Percentiles rank a stretch among this genome's conserved stretches.
Evolutionary conservation across 768 basidiomycete genomes (phyloP).

Genomic region (Sutorius australiensis): DNA sequence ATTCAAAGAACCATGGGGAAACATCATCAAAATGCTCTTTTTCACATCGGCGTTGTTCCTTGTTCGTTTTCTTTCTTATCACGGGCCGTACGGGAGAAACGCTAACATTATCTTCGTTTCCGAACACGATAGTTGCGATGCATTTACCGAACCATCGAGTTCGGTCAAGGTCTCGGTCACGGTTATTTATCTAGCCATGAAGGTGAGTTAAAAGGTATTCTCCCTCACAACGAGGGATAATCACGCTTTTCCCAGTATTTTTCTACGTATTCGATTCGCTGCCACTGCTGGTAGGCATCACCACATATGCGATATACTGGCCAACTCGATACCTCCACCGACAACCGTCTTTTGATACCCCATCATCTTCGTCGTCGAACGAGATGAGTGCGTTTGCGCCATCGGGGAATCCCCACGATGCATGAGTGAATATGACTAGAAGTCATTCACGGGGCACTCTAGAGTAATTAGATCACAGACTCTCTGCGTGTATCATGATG

Average conservation of each 20-base stretch:
- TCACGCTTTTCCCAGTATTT: neutral
- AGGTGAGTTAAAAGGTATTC: conserved; percentile 1
- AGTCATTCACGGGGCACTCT: too few species aligned
- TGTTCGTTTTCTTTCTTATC: conserved; percentile 11
- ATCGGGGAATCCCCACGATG: neutral
- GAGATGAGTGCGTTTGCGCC: neutral
- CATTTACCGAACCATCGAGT: conserved; percentile 28
- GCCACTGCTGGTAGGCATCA: conserved; percentile 26
- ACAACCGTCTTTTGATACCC: neutral
- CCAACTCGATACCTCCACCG: conserved; percentile 23
- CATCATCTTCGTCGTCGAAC: neutral
- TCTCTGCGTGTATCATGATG: too few species aligned
- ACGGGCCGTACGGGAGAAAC: neutral
- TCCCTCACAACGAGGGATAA: too few species aligned
- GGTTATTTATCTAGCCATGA: conserved; percentile 24
- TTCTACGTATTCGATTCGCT: conserved; percentile 31
- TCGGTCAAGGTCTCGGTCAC: conserved; percentile 13
- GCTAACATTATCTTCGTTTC: neutral
- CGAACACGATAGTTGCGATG: conserved; percentile 14
- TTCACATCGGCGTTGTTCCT: conserved; percentile 26
- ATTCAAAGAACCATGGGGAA: conserved; percentile 16
- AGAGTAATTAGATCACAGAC: too few species aligned
- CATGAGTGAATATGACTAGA: neutral
- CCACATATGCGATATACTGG: conserved; percentile 25
- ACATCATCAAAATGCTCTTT: conserved; percentile 17